Evolutionary conservation across 2,329 filamentous ascomycete species (phyloP), one percentile per base, ranked within the genome.

Genomic region (Nemania sp.): DNA sequence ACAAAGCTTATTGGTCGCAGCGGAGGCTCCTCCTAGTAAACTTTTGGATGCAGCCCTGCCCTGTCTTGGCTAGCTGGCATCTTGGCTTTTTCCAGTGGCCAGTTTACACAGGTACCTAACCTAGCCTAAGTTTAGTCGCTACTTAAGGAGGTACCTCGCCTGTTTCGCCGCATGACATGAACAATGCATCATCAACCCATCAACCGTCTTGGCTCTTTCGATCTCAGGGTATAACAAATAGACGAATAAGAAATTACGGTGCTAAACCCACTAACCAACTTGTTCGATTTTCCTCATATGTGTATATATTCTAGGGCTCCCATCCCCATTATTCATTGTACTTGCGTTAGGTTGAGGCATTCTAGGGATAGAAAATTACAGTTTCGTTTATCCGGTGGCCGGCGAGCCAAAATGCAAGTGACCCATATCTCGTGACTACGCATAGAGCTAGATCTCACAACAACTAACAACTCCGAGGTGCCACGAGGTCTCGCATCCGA

Each of bases 91-190:
- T 51, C 55, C 62, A 62, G 61, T 54, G 18, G 13, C 2, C 11
- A 15, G 38, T 41, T 13, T 41, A 22, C 5, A 8, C 18, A 20
- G 29, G 47, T 57, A 62, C 32, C 54, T 32, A 27, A 45, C 26
- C 15, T 32, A 20, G 8, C 15, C 13, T 13, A 52, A 6, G 18
- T n/a, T n/a, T n/a, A n/a, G n/a, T n/a, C n/a, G n/a, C n/a, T 15
- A 7, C 49, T 27, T 5, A 22, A 11, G 26, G 2, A 53, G 35
- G 49, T 51, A 15, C 13, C 51, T 62, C 53, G 57, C 55, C 52
- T 66, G 43, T 63, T 62, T 51, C 58, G 65, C 61, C 45, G 54
- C 54, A 70, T 70, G 66, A 62, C 66, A 68, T 58, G 53, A 57
- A 32, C 47, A 53, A 52, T 49, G 53, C 61, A 64, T 62, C 61